Conservation (phyloP, 2,329 filamentous ascomycete species). For the Cladorrhinum sp. region DNA sequence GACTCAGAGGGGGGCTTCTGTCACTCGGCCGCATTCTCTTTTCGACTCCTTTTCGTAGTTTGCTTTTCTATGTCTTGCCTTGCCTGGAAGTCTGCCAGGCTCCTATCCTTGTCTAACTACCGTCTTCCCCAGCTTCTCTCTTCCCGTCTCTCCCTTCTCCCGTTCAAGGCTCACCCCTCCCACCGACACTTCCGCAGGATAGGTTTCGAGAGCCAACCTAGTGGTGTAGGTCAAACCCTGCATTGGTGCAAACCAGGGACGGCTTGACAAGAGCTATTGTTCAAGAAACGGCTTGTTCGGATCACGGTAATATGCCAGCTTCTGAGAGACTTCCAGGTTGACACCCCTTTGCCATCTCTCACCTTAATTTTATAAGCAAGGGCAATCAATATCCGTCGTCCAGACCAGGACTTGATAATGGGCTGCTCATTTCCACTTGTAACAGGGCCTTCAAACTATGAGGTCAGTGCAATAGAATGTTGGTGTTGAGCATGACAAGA, state of each 20-base stretch:
- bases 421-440: neutral
- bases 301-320: conserved; percentile 22
- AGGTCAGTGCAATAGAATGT: neutral
- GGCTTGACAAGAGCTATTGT: conserved; percentile 1
- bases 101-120: neutral
- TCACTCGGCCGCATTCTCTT: neutral
- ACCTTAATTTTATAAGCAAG: conserved; percentile 6
- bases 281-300: conserved; percentile 17
- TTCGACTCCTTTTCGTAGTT: neutral
- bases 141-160: neutral
- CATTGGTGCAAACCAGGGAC: conserved; percentile 2
- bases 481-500: conserved; percentile 2
- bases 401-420: neutral
- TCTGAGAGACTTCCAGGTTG: conserved; percentile 12
- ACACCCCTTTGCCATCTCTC: conserved; percentile 11
- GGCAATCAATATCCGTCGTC: neutral
- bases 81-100: neutral
- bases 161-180: neutral
- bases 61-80: neutral
- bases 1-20: neutral
- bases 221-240: conserved; percentile 8
- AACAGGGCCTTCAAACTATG: neutral
- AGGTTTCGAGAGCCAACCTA: neutral
- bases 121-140: neutral
- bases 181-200: neutral